These are phyloP conservation scores for Acacia pycnantha DNA, from an alignment of 331 rosid species.

Conservation along the genomic window DNA sequence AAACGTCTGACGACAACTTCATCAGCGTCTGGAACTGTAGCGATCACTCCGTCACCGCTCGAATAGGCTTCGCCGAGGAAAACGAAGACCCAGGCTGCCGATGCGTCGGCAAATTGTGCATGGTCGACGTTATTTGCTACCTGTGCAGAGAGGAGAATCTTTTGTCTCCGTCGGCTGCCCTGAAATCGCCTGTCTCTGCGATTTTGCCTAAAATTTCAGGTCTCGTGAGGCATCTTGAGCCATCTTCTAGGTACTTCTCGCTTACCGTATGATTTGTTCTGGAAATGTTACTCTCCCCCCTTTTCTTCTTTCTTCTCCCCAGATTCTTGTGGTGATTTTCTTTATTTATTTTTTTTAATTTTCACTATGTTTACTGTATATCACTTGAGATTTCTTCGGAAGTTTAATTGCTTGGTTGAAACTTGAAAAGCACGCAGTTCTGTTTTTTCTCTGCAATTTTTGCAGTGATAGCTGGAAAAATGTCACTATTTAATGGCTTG, in stretches of 20 bases:
- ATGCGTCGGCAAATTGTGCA: constrained; percentile 81
- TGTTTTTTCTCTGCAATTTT: background rate
- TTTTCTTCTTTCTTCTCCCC: background rate
- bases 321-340: background rate
- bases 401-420: background rate
- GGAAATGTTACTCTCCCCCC: background rate
- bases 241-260: constrained; percentile 69
- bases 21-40: constrained; percentile 79
- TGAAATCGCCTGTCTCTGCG: constrained; percentile 59
- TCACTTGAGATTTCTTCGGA: background rate
- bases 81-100: constrained; percentile 29
- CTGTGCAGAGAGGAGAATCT: constrained; percentile 59
- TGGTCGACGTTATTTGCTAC: constrained; percentile 83
- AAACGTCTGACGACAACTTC: constrained; percentile 59
- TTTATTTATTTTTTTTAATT: background rate
- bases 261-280: background rate
- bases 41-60: constrained; percentile 26
- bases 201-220: constrained; percentile 45
- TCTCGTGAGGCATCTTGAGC: constrained; percentile 61
- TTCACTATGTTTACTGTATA: background rate
- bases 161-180: constrained; percentile 63
- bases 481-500: background rate
- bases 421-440: background rate
- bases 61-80: background rate
- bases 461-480: background rate